Conservation (phyloP, 1,139 yeast genomes). For the Magnusiomyces sp. region DNA sequence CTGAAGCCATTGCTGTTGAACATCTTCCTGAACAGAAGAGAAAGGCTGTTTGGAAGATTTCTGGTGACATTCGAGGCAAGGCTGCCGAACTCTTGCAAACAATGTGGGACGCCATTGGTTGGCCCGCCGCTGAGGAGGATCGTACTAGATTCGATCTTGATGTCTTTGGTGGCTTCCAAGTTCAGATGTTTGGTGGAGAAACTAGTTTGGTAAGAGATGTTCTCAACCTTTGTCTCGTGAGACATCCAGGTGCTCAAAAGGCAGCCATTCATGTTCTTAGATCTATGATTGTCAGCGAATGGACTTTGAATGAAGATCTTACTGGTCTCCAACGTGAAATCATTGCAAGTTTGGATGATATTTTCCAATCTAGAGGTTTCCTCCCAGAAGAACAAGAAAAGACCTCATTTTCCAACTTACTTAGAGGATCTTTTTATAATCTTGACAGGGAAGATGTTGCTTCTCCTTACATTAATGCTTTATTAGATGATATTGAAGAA, state of each 20-base stretch:
- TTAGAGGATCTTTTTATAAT: constrained; percentile 42
- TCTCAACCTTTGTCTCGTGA: constrained; percentile 61
- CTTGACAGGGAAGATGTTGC: constrained; percentile 65
- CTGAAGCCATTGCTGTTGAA: constrained; percentile 28
- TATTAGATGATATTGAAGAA: constrained; percentile 50
- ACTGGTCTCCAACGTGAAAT: constrained; percentile 54
- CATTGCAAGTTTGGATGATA: constrained; percentile 49
- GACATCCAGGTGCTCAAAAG: constrained; percentile 52
- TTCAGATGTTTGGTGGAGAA: constrained; percentile 50
- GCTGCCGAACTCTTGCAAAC: constrained; percentile 48
- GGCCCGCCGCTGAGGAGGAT: constrained; percentile 57
- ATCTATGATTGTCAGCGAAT: constrained; percentile 62
- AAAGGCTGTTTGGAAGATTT: constrained; percentile 57
- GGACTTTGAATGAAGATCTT: constrained; percentile 50
- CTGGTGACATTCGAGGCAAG: constrained; percentile 56
- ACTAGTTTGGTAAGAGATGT: constrained; percentile 58
- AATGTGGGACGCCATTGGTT: constrained; percentile 69
- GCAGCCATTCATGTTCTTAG: constrained; percentile 64
- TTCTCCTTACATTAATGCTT: constrained; percentile 42
- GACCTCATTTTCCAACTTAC: constrained; percentile 42
- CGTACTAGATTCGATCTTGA: constrained; percentile 51
- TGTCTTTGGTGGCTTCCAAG: constrained; percentile 66
- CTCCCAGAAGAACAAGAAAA: constrained; percentile 50
- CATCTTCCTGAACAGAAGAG: constrained; percentile 54
- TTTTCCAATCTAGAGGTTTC: constrained; percentile 48